Conservation (phyloP, 208 protist species). For the Vickermania spadyakhi region DNA sequence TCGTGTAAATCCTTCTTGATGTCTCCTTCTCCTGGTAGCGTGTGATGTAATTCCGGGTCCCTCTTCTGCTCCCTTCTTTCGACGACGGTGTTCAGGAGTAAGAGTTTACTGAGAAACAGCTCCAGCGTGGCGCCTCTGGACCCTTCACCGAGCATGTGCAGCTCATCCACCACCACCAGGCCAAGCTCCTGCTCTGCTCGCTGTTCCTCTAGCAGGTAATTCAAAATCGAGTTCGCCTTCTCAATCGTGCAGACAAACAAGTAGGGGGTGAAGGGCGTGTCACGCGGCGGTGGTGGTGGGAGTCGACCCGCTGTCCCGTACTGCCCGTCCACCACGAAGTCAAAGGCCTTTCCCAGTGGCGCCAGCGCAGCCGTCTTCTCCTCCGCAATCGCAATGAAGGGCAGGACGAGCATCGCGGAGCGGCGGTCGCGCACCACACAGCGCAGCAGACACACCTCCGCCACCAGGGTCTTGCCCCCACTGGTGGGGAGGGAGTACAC, state of each 20-base stretch:
- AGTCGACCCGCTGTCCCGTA: slow-evolving; percentile 63
- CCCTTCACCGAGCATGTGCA: slow-evolving; percentile 92
- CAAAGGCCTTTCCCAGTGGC: slow-evolving; percentile 39
- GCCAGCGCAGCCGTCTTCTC: slow-evolving; percentile 80
- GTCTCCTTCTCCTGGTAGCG: not conserved
- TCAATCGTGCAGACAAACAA: slow-evolving; percentile 92
- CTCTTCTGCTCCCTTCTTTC: slow-evolving; percentile 5
- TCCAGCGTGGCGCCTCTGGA: slow-evolving; percentile 80
- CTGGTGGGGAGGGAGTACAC: slow-evolving; percentile 89
- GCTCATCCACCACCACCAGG: slow-evolving; percentile 89
- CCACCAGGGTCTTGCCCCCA: slow-evolving; percentile 92
- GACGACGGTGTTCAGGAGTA: slow-evolving; percentile 16
- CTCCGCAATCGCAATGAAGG: slow-evolving; percentile 88
- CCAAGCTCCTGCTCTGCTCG: slow-evolving; percentile 50
- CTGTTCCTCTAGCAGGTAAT: slow-evolving; percentile 68
- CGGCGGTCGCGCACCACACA: slow-evolving; percentile 50
- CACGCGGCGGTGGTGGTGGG: slow-evolving; percentile 23
- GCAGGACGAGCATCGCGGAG: slow-evolving; percentile 88
- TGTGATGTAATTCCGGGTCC: not conserved
- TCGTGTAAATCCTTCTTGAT: not conserved
- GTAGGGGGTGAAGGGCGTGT: slow-evolving; percentile 7
- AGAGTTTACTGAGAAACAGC: slow-evolving; percentile 77
- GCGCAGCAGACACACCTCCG: slow-evolving; percentile 86
- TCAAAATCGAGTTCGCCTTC: slow-evolving; percentile 89
- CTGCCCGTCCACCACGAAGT: slow-evolving; percentile 79